phyloP scores from a whole-genome alignment of 1,139 yeast species.

The Citeromyces siamensis region DNA sequence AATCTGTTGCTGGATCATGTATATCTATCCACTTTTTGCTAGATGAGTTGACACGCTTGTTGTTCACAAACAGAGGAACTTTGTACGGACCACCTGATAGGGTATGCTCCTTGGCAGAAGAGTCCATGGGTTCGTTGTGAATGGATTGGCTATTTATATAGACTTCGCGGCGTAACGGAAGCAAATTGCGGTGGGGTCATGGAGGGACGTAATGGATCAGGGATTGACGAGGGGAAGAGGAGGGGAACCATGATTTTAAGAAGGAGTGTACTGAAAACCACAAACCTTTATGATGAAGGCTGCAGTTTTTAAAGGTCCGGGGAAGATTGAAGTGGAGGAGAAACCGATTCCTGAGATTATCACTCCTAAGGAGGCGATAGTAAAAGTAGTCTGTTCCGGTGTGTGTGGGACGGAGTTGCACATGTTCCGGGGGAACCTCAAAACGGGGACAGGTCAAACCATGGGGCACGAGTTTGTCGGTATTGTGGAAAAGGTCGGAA shows the following conservation, averaged over 20 bases:
- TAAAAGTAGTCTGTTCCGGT: constrained; percentile 41
- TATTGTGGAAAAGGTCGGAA: constrained; percentile 26
- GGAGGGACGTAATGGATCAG: background rate
- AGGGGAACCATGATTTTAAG: no score
- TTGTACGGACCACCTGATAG: background rate
- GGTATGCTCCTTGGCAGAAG: background rate
- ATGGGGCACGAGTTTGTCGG: constrained; percentile 43
- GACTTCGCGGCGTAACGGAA: no score
- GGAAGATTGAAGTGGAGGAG: constrained; percentile 27
- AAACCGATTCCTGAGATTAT: constrained; percentile 31
- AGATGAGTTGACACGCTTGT: constrained; percentile 42
- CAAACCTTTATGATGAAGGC: constrained; percentile 31
- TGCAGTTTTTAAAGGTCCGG: constrained; percentile 40
- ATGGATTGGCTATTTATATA: no score
- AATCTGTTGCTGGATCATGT: constrained; percentile 68
- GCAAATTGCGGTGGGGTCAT: constrained; percentile 2
- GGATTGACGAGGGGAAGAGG: background rate
- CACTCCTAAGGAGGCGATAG: constrained; percentile 32
- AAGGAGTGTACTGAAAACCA: no score
- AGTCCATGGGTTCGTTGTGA: background rate
- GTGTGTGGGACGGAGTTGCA: constrained; percentile 55
- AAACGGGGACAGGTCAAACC: constrained; percentile 26
- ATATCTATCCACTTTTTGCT: constrained; percentile 57
- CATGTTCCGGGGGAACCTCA: constrained; percentile 43
- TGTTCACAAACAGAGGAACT: constrained; percentile 30